Conservation (phyloP, 2,329 filamentous ascomycete species). For the Aspergillus sp. region DNA sequence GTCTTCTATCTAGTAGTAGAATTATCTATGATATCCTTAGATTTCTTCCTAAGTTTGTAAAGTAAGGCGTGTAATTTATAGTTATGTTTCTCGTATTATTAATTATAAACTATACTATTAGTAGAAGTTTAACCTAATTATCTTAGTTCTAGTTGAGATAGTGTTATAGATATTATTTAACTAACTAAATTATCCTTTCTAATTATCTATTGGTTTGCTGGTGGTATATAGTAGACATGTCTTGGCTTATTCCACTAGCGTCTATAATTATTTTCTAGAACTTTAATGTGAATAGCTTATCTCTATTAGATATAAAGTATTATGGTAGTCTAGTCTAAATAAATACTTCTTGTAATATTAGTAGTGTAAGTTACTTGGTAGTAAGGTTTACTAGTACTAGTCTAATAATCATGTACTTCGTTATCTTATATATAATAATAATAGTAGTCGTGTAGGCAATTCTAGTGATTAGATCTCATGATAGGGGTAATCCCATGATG, state of each 20-base stretch:
- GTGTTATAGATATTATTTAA: constrained; percentile 3
- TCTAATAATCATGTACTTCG: constrained; percentile 5
- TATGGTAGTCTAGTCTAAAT: background rate
- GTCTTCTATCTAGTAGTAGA: background rate
- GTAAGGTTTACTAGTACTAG: background rate
- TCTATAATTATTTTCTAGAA: background rate
- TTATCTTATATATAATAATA: background rate
- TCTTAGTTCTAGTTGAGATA: background rate
- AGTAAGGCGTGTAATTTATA: background rate
- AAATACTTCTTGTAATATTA: background rate
- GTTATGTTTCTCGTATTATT: constrained; percentile 11
- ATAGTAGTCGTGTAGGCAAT: background rate
- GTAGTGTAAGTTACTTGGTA: background rate
- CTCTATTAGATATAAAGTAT: background rate
- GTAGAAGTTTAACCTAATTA: constrained; percentile 3
- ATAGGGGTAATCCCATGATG: background rate
- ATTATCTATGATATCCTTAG: constrained; percentile 1
- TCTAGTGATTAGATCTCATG: background rate
- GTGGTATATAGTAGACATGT: background rate
- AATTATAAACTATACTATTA: constrained; percentile 1
- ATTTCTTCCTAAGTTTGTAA: constrained; percentile 5
- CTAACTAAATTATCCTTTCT: background rate
- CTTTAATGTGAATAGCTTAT: constrained; percentile 1
- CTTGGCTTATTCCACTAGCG: background rate
- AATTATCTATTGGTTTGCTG: background rate